Percentiles rank a stretch among this genome's conserved stretches.
Evolutionary conservation across 2,329 filamentous ascomycete genomes (phyloP).

Genomic region (Fusarium sp.): DNA sequence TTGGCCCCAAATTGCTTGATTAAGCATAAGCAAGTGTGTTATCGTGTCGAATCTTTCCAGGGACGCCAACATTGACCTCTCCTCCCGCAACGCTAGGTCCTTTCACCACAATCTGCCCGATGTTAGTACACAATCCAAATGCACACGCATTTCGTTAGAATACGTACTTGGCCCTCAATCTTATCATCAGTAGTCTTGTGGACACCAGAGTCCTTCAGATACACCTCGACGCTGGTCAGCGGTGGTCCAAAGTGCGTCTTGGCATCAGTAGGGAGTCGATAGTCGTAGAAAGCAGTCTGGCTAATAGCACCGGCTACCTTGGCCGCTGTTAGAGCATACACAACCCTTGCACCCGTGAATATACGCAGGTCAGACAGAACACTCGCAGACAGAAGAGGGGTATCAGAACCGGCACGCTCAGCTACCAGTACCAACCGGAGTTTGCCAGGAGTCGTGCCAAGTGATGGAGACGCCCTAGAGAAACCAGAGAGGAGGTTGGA

Average conservation of each 20-base stretch:
- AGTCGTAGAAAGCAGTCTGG: slow-evolving; percentile 90
- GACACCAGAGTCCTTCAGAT: slow-evolving; percentile 72
- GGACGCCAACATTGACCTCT: slow-evolving; percentile 72
- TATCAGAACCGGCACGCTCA: slow-evolving; percentile 73
- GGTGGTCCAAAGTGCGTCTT: slow-evolving; percentile 82
- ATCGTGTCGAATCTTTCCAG: slow-evolving; percentile 76
- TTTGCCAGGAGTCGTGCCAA: slow-evolving; percentile 75
- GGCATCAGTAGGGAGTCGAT: slow-evolving; percentile 67
- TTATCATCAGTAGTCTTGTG: slow-evolving; percentile 73
- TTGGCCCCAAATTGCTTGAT: not conserved
- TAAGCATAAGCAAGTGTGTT: slow-evolving; percentile 74
- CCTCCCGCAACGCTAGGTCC: slow-evolving; percentile 80
- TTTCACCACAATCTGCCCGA: slow-evolving; percentile 71
- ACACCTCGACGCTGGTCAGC: slow-evolving; percentile 81
- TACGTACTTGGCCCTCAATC: slow-evolving; percentile 72
- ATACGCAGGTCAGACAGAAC: slow-evolving; percentile 85
- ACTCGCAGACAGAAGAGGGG: slow-evolving; percentile 73
- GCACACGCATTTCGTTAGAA: not conserved
- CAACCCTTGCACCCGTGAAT: slow-evolving; percentile 81
- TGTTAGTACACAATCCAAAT: slow-evolving; percentile 20
- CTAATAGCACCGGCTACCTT: slow-evolving; percentile 90
- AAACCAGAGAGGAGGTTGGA: slow-evolving; percentile 64
- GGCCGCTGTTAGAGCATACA: slow-evolving; percentile 86
- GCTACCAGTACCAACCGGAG: slow-evolving; percentile 85
- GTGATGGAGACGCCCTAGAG: slow-evolving; percentile 67